Evolutionary conservation across 1,139 yeast species (phyloP), one percentile per base, ranked within the genome.

Genomic region (Hansenula lynferdii): DNA sequence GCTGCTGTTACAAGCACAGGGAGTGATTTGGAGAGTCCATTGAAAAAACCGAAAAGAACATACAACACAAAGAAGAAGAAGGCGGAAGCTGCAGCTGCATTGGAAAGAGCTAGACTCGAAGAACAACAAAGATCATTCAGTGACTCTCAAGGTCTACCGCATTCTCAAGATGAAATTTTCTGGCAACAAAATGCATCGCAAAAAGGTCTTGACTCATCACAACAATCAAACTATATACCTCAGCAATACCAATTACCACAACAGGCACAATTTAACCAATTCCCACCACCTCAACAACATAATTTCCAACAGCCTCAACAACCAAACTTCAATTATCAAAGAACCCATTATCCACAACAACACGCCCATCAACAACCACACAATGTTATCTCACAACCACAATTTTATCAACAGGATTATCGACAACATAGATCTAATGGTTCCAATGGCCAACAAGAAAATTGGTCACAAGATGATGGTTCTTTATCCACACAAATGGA

Each of bases 371-470:
- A n/a, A n/a, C n/a, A 38, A 21, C 24, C 12, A 10, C n/a, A n/a
- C n/a, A n/a, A n/a, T n/a, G 7, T 17, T 5, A 23, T 31, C 7
- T n/a, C 27, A 17, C 34, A 31, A 31, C 34, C 34, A 9, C 34
- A 23, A 23, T 31, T 31, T 16, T 31, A 23, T 15, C 34, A 26
- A 17, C 38, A 31, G 23, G 42, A 49, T 10, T 44, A 48, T 35
- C 51, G 56, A 32, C 59, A 56, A 34, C 62, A 53, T 42, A 55
- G 49, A 42, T 55, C 58, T 46, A 44, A 60, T 59, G 65, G 67
- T 42, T 69, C 60, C 47, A 59, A 45, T 60, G 65, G 67, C 43
- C n/a, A n/a, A n/a, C n/a, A n/a, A n/a, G 70, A 66, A 23, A 60
- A 60, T 38, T 65, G 68, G 50, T 57, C 64, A 1, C 63, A 57